A percentile compares a stretch with the other conserved stretches of the same genome.
phyloP scores from a whole-genome alignment of 495 filamentous ascomycete genomes.

The Daldinia decipiens region DNA sequence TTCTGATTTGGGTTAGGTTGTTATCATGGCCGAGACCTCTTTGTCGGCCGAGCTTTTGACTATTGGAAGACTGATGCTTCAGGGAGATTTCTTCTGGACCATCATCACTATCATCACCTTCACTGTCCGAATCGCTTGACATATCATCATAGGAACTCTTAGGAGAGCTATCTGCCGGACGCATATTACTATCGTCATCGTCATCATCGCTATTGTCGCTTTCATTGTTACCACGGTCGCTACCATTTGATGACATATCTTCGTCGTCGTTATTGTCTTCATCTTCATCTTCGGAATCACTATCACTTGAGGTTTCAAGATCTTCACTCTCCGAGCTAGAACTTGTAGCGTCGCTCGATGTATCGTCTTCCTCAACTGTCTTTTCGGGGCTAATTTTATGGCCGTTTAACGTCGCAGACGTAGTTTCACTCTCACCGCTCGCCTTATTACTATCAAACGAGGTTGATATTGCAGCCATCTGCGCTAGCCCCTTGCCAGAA shows the following conservation, averaged over 20 bases:
- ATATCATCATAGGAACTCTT: slow-evolving; percentile 14
- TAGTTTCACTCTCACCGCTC: slow-evolving; percentile 42
- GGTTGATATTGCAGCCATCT: slow-evolving; percentile 51
- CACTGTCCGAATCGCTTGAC: slow-evolving; percentile 17
- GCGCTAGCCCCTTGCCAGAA: slow-evolving; percentile 52
- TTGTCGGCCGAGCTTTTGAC: slow-evolving; percentile 21
- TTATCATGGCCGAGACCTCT: slow-evolving; percentile 10
- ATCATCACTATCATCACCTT: slow-evolving; percentile 34
- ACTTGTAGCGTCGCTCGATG: slow-evolving; percentile 36
- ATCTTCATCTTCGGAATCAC: slow-evolving; percentile 24
- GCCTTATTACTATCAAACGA: slow-evolving; percentile 41
- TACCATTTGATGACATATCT: slow-evolving; percentile 26
- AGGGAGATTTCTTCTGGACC: slow-evolving; percentile 43
- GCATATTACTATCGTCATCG: slow-evolving; percentile 14
- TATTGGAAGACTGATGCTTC: slow-evolving; percentile 45
- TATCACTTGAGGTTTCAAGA: slow-evolving; percentile 32
- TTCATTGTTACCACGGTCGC: slow-evolving; percentile 17
- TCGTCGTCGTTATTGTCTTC: slow-evolving; percentile 13
- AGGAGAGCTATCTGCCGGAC: neutral
- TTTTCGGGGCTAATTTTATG: slow-evolving; percentile 48
- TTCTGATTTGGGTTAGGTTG: neutral
- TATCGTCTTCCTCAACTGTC: slow-evolving; percentile 47
- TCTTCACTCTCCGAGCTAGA: slow-evolving; percentile 36
- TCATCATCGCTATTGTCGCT: slow-evolving; percentile 20
- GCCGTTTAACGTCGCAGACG: slow-evolving; percentile 41